Evolutionary conservation across 495 filamentous ascomycete species (phyloP).

Genomic region (Lineolata rhizophorae): DNA sequence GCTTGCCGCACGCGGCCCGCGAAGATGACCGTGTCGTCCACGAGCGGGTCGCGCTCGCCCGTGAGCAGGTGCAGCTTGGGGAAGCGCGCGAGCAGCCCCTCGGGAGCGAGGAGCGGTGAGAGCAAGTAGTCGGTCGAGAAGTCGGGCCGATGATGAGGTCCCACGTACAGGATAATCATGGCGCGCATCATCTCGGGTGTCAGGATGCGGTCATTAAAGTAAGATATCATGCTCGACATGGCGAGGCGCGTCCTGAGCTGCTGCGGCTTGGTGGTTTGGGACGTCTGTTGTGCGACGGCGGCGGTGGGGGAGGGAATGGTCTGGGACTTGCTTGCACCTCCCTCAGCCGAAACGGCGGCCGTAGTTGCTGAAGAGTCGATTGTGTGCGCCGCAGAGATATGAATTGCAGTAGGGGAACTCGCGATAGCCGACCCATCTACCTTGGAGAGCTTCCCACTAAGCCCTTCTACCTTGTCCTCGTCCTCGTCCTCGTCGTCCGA

Average conservation of each 20-base stretch:
- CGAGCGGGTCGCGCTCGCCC: constrained; percentile 82
- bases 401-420: constrained; percentile 9
- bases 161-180: constrained; percentile 97
- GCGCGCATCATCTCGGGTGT: constrained; percentile 97
- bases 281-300: too few species aligned
- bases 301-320: constrained; percentile 15
- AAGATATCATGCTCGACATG: constrained; percentile 89
- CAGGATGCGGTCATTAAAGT: constrained; percentile 87
- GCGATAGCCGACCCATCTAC: constrained; percentile 3
- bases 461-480: constrained; percentile 24
- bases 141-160: constrained; percentile 77
- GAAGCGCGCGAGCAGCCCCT: constrained; percentile 56
- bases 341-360: neutral
- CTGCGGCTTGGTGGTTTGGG: constrained; percentile 9
- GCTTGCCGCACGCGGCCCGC: constrained; percentile 68
- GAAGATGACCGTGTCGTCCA: constrained; percentile 93
- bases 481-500: constrained; percentile 17
- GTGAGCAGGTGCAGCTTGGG: constrained; percentile 87
- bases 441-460: neutral
- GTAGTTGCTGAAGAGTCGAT: constrained; percentile 4
- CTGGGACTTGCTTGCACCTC: neutral
- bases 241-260: constrained; percentile 65
- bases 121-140: constrained; percentile 81
- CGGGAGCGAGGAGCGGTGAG: constrained; percentile 74
- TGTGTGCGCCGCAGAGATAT: constrained; percentile 12